Percentiles rank a stretch among this genome's conserved stretches.
These are phyloP conservation scores for Pulveroboletus ridleyi DNA, from an alignment of 1,284 basidiomycete species.

Conservation along the genomic window DNA sequence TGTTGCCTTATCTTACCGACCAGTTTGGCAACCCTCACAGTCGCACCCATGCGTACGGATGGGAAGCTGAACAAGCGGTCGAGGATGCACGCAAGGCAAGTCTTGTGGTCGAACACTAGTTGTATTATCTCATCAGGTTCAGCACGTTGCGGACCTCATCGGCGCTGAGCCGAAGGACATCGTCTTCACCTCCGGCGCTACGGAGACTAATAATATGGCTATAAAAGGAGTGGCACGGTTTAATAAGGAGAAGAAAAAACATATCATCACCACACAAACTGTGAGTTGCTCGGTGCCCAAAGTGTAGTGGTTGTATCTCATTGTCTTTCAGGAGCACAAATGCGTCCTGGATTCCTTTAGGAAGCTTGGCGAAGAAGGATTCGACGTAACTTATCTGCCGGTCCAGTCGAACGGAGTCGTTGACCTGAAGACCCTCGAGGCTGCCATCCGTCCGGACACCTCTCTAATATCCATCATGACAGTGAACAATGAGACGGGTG, in stretches of 20 bases:
- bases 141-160: conserved; percentile 92
- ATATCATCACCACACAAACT: conserved; percentile 93
- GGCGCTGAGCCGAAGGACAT: conserved; percentile 97
- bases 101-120: conserved; percentile 9
- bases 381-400: conserved; percentile 97
- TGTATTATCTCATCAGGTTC: conserved; percentile 22
- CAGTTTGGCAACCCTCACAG: conserved; percentile 99
- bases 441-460: conserved; percentile 88
- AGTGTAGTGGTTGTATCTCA: conserved; percentile 7
- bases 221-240: conserved; percentile 98
- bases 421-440: conserved; percentile 77
- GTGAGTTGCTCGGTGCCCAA: conserved; percentile 48
- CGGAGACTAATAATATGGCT: conserved; percentile 98
- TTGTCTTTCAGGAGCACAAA: conserved; percentile 90
- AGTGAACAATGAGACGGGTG: conserved; percentile 99
- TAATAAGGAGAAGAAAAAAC: conserved; percentile 88
- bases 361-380: conserved; percentile 95
- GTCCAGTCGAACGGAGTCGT: conserved; percentile 91
- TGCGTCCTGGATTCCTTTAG: conserved; percentile 99
- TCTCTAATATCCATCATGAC: conserved; percentile 96
- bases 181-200: conserved; percentile 98
- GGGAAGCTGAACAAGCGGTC: conserved; percentile 97
- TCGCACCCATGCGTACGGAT: conserved; percentile 98
- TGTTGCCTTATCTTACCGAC: conserved; percentile 96
- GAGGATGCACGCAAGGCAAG: conserved; percentile 88